Conservation (phyloP, 495 filamentous ascomycete species). For the Trichoderma orchidacearum region DNA sequence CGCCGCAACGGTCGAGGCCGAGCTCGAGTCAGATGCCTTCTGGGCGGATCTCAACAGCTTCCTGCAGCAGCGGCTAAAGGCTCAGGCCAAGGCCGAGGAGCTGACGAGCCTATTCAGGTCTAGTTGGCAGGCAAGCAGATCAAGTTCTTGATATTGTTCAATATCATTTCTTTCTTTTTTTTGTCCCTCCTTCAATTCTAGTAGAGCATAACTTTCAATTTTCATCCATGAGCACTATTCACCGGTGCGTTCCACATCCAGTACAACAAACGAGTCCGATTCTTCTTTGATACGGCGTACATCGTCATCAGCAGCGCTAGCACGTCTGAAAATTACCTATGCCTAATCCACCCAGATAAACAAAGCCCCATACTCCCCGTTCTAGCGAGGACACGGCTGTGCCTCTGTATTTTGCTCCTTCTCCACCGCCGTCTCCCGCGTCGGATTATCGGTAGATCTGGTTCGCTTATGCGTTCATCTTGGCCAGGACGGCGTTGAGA, state of each 20-base stretch:
- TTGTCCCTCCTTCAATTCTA: neutral
- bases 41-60: constrained; percentile 81
- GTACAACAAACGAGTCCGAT: neutral
- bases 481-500: constrained; percentile 45
- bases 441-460: neutral
- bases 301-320: neutral
- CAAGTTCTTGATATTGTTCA: neutral
- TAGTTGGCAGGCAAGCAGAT: constrained; percentile 43
- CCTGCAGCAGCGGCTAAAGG: constrained; percentile 61
- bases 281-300: neutral
- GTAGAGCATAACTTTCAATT: neutral
- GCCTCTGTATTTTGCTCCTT: neutral
- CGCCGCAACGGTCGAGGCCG: constrained; percentile 40
- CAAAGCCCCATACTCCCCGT: neutral
- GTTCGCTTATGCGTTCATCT: neutral
- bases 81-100: constrained; percentile 52
- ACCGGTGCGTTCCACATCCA: neutral
- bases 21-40: constrained; percentile 60
- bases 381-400: neutral
- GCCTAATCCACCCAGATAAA: neutral
- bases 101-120: constrained; percentile 51
- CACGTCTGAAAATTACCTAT: neutral
- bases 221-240: neutral
- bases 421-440: neutral
- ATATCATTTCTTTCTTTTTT: neutral